A percentile compares a stretch with the other conserved stretches of the same genome.
These are phyloP conservation scores for Arabis alpina DNA, from an alignment of 345 rosid species.

Conservation along the genomic window DNA sequence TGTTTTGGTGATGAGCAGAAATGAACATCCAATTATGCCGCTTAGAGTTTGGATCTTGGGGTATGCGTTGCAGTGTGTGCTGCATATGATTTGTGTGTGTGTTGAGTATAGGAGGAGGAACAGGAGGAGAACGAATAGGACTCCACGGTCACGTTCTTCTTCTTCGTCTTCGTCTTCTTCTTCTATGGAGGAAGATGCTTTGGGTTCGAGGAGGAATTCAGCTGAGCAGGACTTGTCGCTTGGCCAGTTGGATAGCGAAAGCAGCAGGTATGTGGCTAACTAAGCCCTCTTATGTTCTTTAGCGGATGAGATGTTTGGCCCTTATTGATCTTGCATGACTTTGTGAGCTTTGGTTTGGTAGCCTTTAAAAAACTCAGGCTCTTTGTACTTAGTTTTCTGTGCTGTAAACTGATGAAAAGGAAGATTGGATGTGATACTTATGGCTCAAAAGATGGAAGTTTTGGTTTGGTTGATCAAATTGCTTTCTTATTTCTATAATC, in stretches of 20 bases:
- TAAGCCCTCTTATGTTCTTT: slow-evolving; percentile 9
- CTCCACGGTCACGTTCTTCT: slow-evolving; percentile 42
- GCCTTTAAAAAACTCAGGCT: slow-evolving; percentile 8
- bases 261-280: slow-evolving; percentile 54
- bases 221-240: slow-evolving; percentile 64
- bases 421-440: not conserved
- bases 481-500: not conserved
- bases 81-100: slow-evolving; percentile 86
- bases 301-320: slow-evolving; percentile 1
- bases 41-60: slow-evolving; percentile 85
- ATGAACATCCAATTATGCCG: slow-evolving; percentile 74
- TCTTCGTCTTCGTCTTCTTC: slow-evolving; percentile 41
- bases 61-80: slow-evolving; percentile 76
- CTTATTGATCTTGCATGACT: slow-evolving; percentile 10
- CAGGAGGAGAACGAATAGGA: slow-evolving; percentile 49
- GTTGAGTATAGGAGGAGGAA: slow-evolving; percentile 79
- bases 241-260: slow-evolving; percentile 66
- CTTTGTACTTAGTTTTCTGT: not conserved
- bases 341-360: slow-evolving; percentile 8
- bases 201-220: slow-evolving; percentile 55
- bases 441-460: slow-evolving; percentile 4
- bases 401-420: not conserved
- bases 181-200: slow-evolving; percentile 54
- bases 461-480: slow-evolving; percentile 20
- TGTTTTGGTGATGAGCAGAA: slow-evolving; percentile 55